Conservation (phyloP, 192 early-diverging fungal genomes). For the Dispira parvispora region DNA sequence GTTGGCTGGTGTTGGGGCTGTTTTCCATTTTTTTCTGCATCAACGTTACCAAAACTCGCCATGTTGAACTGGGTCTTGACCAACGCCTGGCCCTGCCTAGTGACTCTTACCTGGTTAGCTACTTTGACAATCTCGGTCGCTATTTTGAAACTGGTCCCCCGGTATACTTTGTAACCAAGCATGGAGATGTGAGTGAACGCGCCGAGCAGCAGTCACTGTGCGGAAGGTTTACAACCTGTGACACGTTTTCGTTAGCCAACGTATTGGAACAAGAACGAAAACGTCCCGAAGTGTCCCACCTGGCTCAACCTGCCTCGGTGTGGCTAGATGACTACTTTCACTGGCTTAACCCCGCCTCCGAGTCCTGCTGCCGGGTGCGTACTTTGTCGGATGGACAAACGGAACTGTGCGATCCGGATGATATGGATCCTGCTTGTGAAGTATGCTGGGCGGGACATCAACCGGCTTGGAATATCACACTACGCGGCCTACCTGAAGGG, state of each 20-base stretch:
- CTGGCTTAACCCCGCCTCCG: slow-evolving; percentile 41
- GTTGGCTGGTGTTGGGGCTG: slow-evolving; percentile 21
- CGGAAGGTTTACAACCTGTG: slow-evolving; percentile 36
- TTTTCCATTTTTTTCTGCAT: slow-evolving; percentile 35
- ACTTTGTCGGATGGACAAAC: slow-evolving; percentile 9
- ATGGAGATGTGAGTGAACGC: slow-evolving; percentile 25
- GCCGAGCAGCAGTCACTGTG: slow-evolving; percentile 34
- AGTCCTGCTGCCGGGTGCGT: slow-evolving; percentile 27
- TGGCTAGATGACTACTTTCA: slow-evolving; percentile 50
- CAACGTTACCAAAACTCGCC: slow-evolving; percentile 26
- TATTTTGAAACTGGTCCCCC: slow-evolving; percentile 47
- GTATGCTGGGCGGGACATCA: slow-evolving; percentile 26
- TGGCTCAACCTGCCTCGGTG: slow-evolving; percentile 39
- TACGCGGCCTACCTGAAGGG: slow-evolving; percentile 36
- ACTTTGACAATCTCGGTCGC: slow-evolving; percentile 38
- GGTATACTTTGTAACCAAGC: slow-evolving; percentile 42
- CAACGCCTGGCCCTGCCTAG: slow-evolving; percentile 41
- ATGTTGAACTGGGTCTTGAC: slow-evolving; percentile 38
- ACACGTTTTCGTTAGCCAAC: slow-evolving; percentile 32
- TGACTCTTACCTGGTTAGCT: slow-evolving; percentile 45
- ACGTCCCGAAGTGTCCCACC: slow-evolving; percentile 34
- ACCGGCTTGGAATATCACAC: slow-evolving; percentile 35
- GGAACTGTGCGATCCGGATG: slow-evolving; percentile 29
- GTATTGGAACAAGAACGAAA: slow-evolving; percentile 46
- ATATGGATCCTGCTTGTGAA: slow-evolving; percentile 22